Conservation (phyloP, 1,139 yeast genomes). For the Blastobotrys raffinosifermentans region DNA sequence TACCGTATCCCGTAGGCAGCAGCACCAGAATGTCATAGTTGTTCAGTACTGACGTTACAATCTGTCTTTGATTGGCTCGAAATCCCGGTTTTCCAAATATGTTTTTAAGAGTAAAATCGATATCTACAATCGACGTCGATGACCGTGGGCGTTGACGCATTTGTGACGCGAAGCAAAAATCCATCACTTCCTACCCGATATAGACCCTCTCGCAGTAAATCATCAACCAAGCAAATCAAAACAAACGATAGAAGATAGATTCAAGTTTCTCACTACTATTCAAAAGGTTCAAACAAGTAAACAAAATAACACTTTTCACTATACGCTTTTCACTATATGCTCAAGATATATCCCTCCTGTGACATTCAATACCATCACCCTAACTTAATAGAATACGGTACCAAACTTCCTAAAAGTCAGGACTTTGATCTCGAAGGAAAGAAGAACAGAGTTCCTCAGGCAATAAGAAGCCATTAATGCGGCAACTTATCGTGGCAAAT, state of each 20-base stretch:
- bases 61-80: conserved; percentile 69
- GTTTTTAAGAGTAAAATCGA: conserved; percentile 14
- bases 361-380: conserved; percentile 35
- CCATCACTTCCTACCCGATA: not conserved
- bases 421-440: conserved; percentile 35
- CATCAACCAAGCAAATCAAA: too few relatives aligned
- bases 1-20: conserved; percentile 99
- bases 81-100: conserved; percentile 36
- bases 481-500: conserved; percentile 35
- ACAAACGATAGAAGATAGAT: not conserved
- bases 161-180: not conserved
- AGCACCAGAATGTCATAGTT: conserved; percentile 80
- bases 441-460: conserved; percentile 31
- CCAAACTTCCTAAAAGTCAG: conserved; percentile 38
- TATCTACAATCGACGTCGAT: conserved; percentile 11
- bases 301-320: conserved; percentile 3
- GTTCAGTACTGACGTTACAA: conserved; percentile 59
- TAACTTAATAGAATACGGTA: conserved; percentile 30
- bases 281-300: not conserved
- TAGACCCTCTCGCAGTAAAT: too few relatives aligned
- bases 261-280: not conserved
- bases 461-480: conserved; percentile 31
- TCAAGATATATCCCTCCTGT: conserved; percentile 34
- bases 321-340: not conserved
- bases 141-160: not conserved